phyloP scores from a whole-genome alignment of 768 basidiomycete genomes.

The Naganishia vishniacii region DNA sequence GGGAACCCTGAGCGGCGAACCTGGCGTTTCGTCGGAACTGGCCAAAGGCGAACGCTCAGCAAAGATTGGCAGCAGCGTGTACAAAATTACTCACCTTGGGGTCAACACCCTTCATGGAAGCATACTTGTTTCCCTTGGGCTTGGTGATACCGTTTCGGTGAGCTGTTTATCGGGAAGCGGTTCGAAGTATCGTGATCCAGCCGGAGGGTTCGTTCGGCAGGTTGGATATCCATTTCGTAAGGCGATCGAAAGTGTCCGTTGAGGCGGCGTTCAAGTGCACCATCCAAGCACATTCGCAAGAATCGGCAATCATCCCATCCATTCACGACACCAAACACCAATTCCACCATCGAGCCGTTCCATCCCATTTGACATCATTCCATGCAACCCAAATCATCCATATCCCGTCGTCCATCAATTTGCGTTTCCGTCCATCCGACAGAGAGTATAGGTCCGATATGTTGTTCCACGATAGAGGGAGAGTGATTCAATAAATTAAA shows the following conservation, averaged over 20 bases:
- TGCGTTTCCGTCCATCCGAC: too few relatives aligned
- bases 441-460: too few relatives aligned
- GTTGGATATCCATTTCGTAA: neutral
- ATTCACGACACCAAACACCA: too few relatives aligned
- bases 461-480: too few relatives aligned
- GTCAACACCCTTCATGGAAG: slow-evolving; percentile 79
- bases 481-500: neutral
- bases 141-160: slow-evolving; percentile 96
- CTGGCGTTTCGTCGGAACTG: slow-evolving; percentile 49
- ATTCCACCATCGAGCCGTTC: neutral
- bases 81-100: slow-evolving; percentile 41
- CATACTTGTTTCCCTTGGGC: slow-evolving; percentile 65
- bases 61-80: too few relatives aligned
- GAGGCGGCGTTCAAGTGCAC: too few relatives aligned
- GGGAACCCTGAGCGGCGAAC: slow-evolving; percentile 45
- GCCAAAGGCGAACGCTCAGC: neutral
- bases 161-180: slow-evolving; percentile 48
- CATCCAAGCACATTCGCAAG: too few relatives aligned
- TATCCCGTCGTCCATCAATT: neutral
- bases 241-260: too few relatives aligned
- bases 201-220: too few relatives aligned
- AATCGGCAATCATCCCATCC: slow-evolving; percentile 17
- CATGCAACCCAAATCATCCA: neutral
- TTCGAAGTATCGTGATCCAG: neutral
- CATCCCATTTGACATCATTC: neutral